A percentile compares a stretch with the other conserved stretches of the same genome.
Evolutionary conservation across 768 basidiomycete genomes (phyloP).

Genomic region (Chalciporus pseudorubinellus): DNA sequence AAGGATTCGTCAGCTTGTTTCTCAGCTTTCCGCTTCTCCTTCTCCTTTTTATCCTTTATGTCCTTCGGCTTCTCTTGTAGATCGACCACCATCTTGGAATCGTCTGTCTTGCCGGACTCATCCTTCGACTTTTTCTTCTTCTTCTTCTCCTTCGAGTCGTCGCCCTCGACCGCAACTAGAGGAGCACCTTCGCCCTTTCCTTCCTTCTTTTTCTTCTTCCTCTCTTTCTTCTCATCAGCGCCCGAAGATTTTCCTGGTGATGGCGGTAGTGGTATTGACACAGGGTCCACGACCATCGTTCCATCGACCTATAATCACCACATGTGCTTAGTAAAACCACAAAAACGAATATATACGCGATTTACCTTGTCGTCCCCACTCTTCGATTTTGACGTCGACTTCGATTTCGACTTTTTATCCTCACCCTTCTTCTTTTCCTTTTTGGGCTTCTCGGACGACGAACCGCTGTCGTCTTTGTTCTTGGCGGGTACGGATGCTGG

Average conservation of each 20-base stretch:
- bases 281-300: background rate
- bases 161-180: background rate
- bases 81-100: background rate
- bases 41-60: slow-evolving; percentile 17
- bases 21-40: slow-evolving; percentile 18
- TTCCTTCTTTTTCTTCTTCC: slow-evolving; percentile 17
- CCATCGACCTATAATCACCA: slow-evolving; percentile 5
- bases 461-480: slow-evolving; percentile 1
- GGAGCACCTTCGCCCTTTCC: background rate
- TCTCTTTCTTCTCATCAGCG: slow-evolving; percentile 9
- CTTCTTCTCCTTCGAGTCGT: slow-evolving; percentile 13
- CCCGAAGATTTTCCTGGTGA: background rate
- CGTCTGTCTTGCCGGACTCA: background rate
- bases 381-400: slow-evolving; percentile 7
- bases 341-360: background rate
- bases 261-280: background rate
- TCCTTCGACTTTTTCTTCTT: slow-evolving; percentile 21
- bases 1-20: slow-evolving; percentile 18
- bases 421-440: slow-evolving; percentile 22
- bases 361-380: slow-evolving; percentile 11
- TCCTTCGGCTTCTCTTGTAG: slow-evolving; percentile 9
- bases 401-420: slow-evolving; percentile 16
- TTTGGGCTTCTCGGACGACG: slow-evolving; percentile 9
- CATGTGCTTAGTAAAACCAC: slow-evolving; percentile 9
- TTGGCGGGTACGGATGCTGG: background rate